phyloP scores from a whole-genome alignment of 1,284 basidiomycete species.

The Xerocomus minutiporus region DNA sequence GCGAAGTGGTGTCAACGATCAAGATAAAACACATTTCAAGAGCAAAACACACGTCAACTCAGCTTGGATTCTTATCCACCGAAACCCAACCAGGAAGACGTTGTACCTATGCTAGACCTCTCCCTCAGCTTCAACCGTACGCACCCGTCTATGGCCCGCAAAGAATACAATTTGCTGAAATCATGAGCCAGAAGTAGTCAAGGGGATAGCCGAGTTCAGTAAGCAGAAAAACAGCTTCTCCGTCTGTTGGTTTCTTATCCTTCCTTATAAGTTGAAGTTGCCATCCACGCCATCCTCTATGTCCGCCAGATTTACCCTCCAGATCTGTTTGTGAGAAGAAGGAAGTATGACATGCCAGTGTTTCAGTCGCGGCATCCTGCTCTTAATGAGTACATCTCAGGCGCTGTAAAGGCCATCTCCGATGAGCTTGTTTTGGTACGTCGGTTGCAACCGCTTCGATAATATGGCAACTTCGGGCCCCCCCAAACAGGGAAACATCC shows the following conservation, averaged over 20 bases:
- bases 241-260: constrained; percentile 4
- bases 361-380: constrained; percentile 89
- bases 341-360: constrained; percentile 86
- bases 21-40: neutral
- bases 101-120: neutral
- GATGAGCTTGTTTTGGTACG: constrained; percentile 70
- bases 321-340: constrained; percentile 80
- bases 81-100: neutral
- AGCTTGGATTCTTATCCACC: too few species aligned
- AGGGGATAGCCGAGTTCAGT: constrained; percentile 66
- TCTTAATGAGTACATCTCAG: constrained; percentile 83
- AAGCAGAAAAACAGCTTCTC: constrained; percentile 18
- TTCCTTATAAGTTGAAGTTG: constrained; percentile 72
- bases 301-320: constrained; percentile 86
- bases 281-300: constrained; percentile 88
- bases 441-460: neutral
- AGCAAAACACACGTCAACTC: constrained; percentile 10
- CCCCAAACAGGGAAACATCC: constrained; percentile 55
- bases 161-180: constrained; percentile 4
- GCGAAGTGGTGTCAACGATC: too few species aligned
- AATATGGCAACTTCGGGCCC: neutral
- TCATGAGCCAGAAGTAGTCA: constrained; percentile 48
- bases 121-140: constrained; percentile 40
- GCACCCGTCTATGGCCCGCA: constrained; percentile 9
- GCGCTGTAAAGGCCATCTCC: constrained; percentile 68